Evolutionary conservation across 148 eudicot genomes (phyloP).

Genomic region (Chenopodium quinoa): DNA sequence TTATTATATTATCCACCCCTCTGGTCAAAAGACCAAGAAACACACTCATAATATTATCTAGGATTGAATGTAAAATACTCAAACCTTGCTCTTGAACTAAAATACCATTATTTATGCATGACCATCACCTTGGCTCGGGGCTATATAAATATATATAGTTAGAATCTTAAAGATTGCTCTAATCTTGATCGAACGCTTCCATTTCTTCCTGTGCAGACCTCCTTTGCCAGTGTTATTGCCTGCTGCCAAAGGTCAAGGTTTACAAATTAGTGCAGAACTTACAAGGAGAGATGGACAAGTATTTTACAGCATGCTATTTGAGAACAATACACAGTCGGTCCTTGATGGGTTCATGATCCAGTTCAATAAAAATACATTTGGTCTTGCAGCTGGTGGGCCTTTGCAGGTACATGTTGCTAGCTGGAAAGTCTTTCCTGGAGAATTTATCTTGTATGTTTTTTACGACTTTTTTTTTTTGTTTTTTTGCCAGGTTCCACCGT

Average conservation of each 20-base stretch:
- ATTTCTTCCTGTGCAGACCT: constrained; percentile 58
- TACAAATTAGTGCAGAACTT: constrained; percentile 87
- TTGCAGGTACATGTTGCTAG: constrained; percentile 56
- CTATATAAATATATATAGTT: not conserved
- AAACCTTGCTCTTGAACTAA: too few relatives aligned
- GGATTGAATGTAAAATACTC: too few relatives aligned
- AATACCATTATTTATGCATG: too few relatives aligned
- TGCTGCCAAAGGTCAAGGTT: constrained; percentile 83
- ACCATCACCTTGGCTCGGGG: too few relatives aligned
- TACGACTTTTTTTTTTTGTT: not conserved
- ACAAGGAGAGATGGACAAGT: constrained; percentile 84
- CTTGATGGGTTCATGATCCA: constrained; percentile 98
- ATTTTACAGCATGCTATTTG: constrained; percentile 78
- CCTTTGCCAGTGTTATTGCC: constrained; percentile 78
- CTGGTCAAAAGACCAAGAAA: too few relatives aligned
- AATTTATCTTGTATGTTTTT: not conserved
- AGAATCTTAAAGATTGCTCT: not conserved
- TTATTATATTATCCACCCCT: too few relatives aligned
- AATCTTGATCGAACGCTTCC: not conserved
- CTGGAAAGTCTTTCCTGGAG: not conserved
- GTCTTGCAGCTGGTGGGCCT: constrained; percentile 85
- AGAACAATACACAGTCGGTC: constrained; percentile 65
- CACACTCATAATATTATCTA: too few relatives aligned
- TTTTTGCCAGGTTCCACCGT: constrained; percentile 55
- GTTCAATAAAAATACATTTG: constrained; percentile 93